Base-by-base conservation (phyloP, 768 basidiomycete genomes). In the Phanerochaete carnosa region DNA sequence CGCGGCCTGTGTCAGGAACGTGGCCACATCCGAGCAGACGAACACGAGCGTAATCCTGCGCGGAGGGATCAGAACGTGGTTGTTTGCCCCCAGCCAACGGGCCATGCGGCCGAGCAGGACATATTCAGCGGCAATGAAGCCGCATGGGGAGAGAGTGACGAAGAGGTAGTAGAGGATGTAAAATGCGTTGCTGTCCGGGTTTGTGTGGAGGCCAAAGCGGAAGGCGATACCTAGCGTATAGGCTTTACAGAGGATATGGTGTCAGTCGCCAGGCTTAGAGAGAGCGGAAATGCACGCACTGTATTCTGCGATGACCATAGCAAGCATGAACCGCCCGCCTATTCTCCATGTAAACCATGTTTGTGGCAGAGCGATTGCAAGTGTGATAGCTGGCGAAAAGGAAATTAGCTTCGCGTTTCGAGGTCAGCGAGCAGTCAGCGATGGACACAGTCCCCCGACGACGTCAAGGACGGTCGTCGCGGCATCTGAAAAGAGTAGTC, bases 121-220 rank as follows among this genome's bases (percentile, higher is more conserved):
- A 65, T 91, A 90, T 66, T 86, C 80, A 15, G 84, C 80, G 4
- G 86, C 86, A 62, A 88, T 86, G 73, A 90, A 90, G 28, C 86
- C 88, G 68, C 90, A 91, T 4, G 89, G 88, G 4, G 84, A 83
- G 49, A 88, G 77, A 8, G 84, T 85, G 61, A 87, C 79, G 66
- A 87, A 79, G 9, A 87, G 69, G 62, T 87, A 83, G 68, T 85
- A 80, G 0, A 74, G 70, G 55, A 86, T 86, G 66, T 84, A 86
- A 4, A 82, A 70, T 2, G 76, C 77, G 58, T 75, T 74, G 25
- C 79, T 82, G 58, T 87, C 80, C 0, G 86, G 85, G 62, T 83
- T 66, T 1, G 66, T 61, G 66, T 84, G 83, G 56, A 88, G 69
- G 29, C 76, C 83, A 56, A 85, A 86, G 2, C 88, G 82, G 46